Conservation (phyloP, 768 basidiomycete genomes). For the Tricholomella constricta region DNA sequence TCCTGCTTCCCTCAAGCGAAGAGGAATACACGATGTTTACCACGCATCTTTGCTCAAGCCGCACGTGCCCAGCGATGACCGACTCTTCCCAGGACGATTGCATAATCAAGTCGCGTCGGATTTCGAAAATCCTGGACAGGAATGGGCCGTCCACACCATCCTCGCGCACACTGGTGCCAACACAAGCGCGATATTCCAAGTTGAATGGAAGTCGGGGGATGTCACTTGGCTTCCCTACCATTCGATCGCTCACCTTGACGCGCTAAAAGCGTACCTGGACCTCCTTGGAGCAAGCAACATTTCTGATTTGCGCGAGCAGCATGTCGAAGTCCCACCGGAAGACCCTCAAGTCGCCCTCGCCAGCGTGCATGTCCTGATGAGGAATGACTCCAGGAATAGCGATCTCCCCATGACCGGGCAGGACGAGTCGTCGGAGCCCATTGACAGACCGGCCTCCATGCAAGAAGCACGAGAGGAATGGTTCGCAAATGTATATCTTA, state of each 20-base stretch:
- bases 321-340: neutral
- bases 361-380: neutral
- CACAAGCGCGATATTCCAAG: conserved; percentile 6
- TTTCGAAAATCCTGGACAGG: neutral
- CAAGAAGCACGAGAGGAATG: too few relatives aligned
- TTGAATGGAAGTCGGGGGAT: conserved; percentile 18
- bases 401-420: too few relatives aligned
- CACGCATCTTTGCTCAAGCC: neutral
- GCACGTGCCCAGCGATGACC: neutral
- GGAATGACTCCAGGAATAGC: too few relatives aligned
- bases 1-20: neutral
- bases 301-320: neutral
- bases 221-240: conserved; percentile 26
- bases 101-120: conserved; percentile 11
- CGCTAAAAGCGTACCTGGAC: conserved; percentile 28
- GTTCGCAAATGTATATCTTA: too few relatives aligned
- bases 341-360: neutral
- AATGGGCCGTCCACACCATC: conserved; percentile 19
- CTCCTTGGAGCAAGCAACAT: conserved; percentile 17
- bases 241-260: conserved; percentile 19
- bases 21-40: neutral
- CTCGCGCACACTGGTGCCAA: conserved; percentile 6
- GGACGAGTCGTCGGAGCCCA: too few relatives aligned
- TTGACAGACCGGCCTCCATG: too few relatives aligned
- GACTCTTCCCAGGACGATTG: conserved; percentile 28